Conservation (phyloP, 1,284 basidiomycete species). For the Vanrija pseudolonga region DNA sequence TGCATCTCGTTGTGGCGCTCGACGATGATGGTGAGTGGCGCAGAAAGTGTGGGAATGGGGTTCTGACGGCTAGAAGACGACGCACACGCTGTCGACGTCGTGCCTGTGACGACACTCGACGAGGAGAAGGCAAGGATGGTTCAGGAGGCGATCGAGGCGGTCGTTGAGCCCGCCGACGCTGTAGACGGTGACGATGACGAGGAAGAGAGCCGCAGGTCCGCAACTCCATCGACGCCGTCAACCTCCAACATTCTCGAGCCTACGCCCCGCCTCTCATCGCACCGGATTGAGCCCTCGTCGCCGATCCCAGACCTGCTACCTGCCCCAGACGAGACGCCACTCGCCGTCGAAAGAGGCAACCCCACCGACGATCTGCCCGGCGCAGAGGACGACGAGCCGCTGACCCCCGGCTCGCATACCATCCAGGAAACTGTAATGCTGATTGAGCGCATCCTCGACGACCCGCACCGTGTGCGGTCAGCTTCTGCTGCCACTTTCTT, state of each 20-base stretch:
- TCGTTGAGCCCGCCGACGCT: too few relatives aligned
- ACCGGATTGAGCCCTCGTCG: not conserved
- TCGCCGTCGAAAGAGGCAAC: not conserved
- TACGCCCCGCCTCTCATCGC: constrained; percentile 2
- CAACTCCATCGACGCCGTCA: not conserved
- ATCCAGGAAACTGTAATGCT: not conserved
- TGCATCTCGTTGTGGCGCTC: constrained; percentile 27
- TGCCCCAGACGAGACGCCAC: constrained; percentile 3
- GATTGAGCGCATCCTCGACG: constrained; percentile 9
- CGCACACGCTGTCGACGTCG: not conserved
- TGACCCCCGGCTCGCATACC: not conserved
- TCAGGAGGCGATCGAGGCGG: too few relatives aligned
- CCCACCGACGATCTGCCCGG: not conserved
- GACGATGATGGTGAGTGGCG: constrained; percentile 7
- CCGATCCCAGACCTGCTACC: not conserved
- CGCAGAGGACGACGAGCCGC: not conserved
- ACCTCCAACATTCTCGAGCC: not conserved
- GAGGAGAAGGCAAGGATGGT: constrained; percentile 2
- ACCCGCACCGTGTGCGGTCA: not conserved
- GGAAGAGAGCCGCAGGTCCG: not conserved
- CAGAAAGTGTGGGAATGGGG: too few relatives aligned
- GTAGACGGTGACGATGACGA: not conserved
- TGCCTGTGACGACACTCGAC: constrained; percentile 11
- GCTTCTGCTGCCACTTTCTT: constrained; percentile 24
- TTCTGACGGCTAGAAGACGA: constrained; percentile 10